Evolutionary conservation across 495 filamentous ascomycete genomes (phyloP), one percentile per base, ranked within the genome.

Genomic region (Cryomyces antarcticus): DNA sequence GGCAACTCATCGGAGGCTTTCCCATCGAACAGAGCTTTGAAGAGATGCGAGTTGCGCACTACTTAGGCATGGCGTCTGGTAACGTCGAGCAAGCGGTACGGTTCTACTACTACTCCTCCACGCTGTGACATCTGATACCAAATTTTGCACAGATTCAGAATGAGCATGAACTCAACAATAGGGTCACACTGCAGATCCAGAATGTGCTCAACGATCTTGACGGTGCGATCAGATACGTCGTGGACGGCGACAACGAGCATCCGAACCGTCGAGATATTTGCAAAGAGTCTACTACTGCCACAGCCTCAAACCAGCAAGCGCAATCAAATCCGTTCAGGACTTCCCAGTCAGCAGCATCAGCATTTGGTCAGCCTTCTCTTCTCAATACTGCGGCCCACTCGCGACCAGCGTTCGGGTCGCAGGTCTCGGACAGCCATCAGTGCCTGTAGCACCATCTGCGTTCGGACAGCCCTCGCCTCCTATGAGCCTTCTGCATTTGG

Each of bases 21-120:
- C 64, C 69, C n/a, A 65, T 81, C 17, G 86, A 94, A 57, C 75
- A 82, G 49, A 88, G 82, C 52, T 75, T 77, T 31, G 85, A 94
- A 57, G 86, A 94, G 54, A 65, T 86, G 40, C 70, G 83, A 42
- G 41, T 86, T 10, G 68, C 72, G 17, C 78, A 79, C 61, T 74
- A 84, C 51, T 57, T 72, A 42, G 65, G 66, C 6, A 52, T 60
- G 30, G 66, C 70, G 12, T 45, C 70, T 11, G 78, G 77, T 5
- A 82, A 79, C 48, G 57, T 66, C 34, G 61, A 77, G 46, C 64
- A 68, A 44, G 80, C 80, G 7, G 64, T 85, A 58, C 5, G 63
- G 2, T 9, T 17, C 53, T 28, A 42, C n/a, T 38, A 41, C 28
- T 38, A 5, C 31, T 27, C 24, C 12, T 37, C 24, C 40, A 11